A percentile compares a stretch with the other conserved stretches of the same genome.
Evolutionary conservation across 2,329 filamentous ascomycete genomes (phyloP).

Genomic region (Alternaria sp.): DNA sequence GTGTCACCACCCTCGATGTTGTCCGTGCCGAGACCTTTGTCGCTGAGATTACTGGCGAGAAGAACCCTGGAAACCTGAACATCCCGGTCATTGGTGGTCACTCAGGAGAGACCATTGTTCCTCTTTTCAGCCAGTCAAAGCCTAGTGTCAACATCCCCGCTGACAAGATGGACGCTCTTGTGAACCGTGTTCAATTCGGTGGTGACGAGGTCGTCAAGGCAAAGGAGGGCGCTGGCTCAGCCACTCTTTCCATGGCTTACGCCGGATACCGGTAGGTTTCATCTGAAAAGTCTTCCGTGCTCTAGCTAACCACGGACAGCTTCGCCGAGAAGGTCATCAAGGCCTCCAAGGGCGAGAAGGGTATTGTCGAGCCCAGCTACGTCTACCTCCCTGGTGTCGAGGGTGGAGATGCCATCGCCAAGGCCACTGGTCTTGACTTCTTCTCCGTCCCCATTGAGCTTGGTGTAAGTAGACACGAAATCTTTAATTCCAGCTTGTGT

Average conservation of each 20-base stretch:
- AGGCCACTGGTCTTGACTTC: conserved; percentile 85
- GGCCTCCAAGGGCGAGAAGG: conserved; percentile 87
- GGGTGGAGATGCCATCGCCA: conserved; percentile 85
- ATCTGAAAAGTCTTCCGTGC: neutral
- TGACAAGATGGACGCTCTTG: conserved; percentile 89
- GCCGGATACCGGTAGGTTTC: conserved; percentile 74
- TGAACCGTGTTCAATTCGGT: conserved; percentile 96
- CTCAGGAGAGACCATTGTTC: conserved; percentile 97
- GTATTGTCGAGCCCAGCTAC: conserved; percentile 92
- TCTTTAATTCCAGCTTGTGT: neutral
- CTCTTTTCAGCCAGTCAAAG: conserved; percentile 91
- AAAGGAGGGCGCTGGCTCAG: conserved; percentile 90
- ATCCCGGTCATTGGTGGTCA: conserved; percentile 96
- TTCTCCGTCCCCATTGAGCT: conserved; percentile 97
- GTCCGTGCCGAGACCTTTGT: conserved; percentile 98
- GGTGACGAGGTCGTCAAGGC: conserved; percentile 97
- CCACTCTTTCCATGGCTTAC: conserved; percentile 93
- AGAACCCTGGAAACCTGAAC: conserved; percentile 81
- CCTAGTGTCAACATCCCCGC: conserved; percentile 81
- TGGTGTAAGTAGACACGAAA: conserved; percentile 72
- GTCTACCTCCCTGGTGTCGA: conserved; percentile 92
- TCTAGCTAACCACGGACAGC: conserved; percentile 46
- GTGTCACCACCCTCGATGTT: conserved; percentile 98
- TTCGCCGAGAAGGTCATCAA: conserved; percentile 95
- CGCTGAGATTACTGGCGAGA: conserved; percentile 81